Percentiles rank a stretch among this genome's conserved stretches.
Conservation (phyloP, 306 rosid species). For the Cicer bijugum region DNA sequence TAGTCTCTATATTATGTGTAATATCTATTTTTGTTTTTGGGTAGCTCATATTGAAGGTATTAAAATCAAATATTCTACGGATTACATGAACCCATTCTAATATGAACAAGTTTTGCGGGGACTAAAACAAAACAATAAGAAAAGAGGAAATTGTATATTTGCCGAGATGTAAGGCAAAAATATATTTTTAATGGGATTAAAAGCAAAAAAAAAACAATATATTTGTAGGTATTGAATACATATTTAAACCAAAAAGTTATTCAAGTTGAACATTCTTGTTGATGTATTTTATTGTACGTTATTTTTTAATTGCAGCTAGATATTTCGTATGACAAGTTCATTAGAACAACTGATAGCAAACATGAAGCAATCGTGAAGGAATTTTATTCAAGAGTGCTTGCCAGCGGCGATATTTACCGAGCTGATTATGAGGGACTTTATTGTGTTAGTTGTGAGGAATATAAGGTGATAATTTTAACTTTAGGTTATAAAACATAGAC, state of each 20-base stretch:
- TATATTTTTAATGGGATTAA: too few relatives aligned
- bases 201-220: too few relatives aligned
- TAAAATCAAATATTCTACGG: too few relatives aligned
- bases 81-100: too few relatives aligned
- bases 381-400: constrained; percentile 86
- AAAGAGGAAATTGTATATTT: too few relatives aligned
- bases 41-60: too few relatives aligned
- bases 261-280: constrained; percentile 19
- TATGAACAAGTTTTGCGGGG: too few relatives aligned
- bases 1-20: too few relatives aligned
- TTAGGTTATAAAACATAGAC: constrained; percentile 26
- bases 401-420: constrained; percentile 86
- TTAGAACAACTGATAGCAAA: constrained; percentile 85
- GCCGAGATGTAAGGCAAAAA: too few relatives aligned
- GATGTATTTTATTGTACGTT: neutral
- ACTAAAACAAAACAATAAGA: too few relatives aligned
- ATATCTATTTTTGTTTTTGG: neutral
- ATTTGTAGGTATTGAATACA: too few relatives aligned
- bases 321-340: constrained; percentile 85
- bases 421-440: constrained; percentile 97
- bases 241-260: too few relatives aligned
- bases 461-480: constrained; percentile 64
- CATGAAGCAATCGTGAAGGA: constrained; percentile 93
- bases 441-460: constrained; percentile 94
- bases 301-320: constrained; percentile 63